A percentile compares a stretch with the other conserved stretches of the same genome.
phyloP scores from a whole-genome alignment of 768 basidiomycete genomes.

The Suillus cothurnatus region DNA sequence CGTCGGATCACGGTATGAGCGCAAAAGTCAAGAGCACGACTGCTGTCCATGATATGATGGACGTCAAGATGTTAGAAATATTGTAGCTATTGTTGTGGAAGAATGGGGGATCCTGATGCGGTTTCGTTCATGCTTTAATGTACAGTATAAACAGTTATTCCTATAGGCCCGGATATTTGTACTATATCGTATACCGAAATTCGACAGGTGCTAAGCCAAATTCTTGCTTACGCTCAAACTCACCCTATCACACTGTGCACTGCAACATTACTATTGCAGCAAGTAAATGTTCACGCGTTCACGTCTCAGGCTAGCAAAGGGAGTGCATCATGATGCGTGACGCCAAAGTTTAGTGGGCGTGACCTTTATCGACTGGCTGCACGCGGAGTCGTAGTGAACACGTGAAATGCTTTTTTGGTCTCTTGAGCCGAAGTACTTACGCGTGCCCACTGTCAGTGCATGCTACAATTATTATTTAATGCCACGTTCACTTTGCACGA shows the following conservation, averaged over 20 bases:
- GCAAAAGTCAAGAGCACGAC: neutral
- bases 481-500: neutral
- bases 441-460: neutral
- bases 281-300: no score
- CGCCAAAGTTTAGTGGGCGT: no score
- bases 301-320: no score
- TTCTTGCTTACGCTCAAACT: no score
- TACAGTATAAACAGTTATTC: neutral
- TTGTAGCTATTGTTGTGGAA: neutral
- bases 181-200: neutral
- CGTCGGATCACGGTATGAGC: neutral
- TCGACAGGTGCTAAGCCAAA: no score
- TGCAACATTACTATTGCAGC: no score
- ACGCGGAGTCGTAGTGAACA: neutral
- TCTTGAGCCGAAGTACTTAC: neutral
- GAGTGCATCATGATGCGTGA: no score
- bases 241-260: no score
- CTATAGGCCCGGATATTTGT: neutral
- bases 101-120: no score
- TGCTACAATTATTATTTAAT: neutral
- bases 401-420: neutral
- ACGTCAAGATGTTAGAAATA: neutral
- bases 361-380: no score
- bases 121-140: no score
- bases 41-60: slow-evolving; percentile 1